Conservation (phyloP, 2,329 filamentous ascomycete species). For the Botrytis deweyae region DNA sequence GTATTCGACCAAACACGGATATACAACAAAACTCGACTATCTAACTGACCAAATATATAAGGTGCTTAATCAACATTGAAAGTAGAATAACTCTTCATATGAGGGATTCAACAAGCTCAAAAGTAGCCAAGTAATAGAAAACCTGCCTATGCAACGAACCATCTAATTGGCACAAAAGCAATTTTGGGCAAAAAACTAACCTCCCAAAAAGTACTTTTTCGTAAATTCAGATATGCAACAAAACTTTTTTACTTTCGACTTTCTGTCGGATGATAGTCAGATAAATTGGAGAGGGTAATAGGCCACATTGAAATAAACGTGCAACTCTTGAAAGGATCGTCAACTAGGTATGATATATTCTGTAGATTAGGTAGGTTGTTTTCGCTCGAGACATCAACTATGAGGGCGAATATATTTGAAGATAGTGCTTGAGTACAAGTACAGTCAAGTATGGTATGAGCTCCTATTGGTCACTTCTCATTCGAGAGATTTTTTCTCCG, state of each 20-base stretch:
- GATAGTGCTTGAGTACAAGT: neutral
- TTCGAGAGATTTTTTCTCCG: neutral
- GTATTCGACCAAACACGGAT: neutral
- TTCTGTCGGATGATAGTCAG: neutral
- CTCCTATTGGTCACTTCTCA: neutral
- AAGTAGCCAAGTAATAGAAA: neutral
- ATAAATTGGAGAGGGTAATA: too few relatives aligned
- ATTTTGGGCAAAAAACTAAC: neutral
- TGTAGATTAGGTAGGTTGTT: neutral
- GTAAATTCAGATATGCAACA: too few relatives aligned
- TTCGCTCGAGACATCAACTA: neutral
- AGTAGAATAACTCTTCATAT: neutral
- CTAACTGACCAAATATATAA: too few relatives aligned
- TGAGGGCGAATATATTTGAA: neutral
- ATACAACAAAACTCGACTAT: neutral
- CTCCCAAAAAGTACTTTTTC: too few relatives aligned
- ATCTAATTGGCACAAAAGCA: neutral
- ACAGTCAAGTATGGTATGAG: neutral
- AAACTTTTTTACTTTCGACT: neutral
- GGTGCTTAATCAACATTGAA: neutral
- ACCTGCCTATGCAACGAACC: accelerated
- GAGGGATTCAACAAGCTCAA: neutral
- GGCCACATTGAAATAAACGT: neutral
- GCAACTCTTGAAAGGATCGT: neutral
- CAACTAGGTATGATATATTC: neutral